Conservation (phyloP, 768 basidiomycete genomes). For the Grammothele lineata region DNA sequence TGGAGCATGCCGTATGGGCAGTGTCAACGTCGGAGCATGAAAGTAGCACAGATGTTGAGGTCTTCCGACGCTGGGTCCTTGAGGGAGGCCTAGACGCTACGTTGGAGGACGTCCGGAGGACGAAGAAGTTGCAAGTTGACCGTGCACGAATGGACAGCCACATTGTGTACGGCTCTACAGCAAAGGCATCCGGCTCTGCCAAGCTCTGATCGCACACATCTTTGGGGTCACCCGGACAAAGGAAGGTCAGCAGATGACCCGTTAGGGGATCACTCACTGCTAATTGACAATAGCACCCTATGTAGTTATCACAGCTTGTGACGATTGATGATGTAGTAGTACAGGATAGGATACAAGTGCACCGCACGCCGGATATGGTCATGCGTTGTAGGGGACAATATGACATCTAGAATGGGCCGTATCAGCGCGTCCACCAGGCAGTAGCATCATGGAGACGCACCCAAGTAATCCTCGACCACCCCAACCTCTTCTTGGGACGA, state of each 20-base stretch:
- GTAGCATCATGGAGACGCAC: no score
- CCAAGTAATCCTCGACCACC: conserved; percentile 85
- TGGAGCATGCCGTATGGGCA: conserved; percentile 71
- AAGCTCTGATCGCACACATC: no score
- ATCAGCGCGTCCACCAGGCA: no score
- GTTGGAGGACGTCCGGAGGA: conserved; percentile 22
- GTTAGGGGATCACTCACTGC: no score
- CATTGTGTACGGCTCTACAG: conserved; percentile 24
- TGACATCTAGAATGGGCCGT: conserved; percentile 12
- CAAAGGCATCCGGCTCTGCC: no score
- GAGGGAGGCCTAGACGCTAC: conserved; percentile 31
- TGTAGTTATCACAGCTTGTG: no score
- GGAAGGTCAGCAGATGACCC: no score
- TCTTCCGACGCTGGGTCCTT: conserved; percentile 50
- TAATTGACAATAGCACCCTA: no score
- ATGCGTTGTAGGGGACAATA: conserved; percentile 16
- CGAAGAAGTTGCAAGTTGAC: background rate
- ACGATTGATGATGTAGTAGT: no score
- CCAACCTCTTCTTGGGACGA: conserved; percentile 50
- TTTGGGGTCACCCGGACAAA: no score
- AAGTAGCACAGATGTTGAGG: conserved; percentile 42
- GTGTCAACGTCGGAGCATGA: conserved; percentile 23
- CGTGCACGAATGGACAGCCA: conserved; percentile 8
- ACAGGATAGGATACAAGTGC: no score
- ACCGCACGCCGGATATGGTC: no score